These are phyloP conservation scores for Kodamaea kaohsiungensis DNA, from an alignment of 805 yeast genomes.

Conservation along the genomic window DNA sequence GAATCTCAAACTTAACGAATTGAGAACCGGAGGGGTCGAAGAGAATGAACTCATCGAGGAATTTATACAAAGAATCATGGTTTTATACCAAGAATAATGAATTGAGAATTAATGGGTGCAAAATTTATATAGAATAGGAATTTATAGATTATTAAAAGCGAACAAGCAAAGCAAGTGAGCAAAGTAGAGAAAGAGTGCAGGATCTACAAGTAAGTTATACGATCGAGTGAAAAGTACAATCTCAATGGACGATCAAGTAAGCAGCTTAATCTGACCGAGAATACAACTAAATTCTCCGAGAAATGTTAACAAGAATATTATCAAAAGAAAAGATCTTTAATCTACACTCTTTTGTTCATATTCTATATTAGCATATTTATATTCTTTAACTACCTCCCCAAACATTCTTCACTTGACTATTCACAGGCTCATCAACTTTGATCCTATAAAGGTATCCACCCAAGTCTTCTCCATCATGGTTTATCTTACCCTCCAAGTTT, in stretches of 20 bases:
- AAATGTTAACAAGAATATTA: no score
- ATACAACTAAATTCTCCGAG: no score
- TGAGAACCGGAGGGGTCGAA: conserved; percentile 66
- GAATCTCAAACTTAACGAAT: conserved; percentile 56
- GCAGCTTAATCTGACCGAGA: no score
- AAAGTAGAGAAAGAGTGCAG: no score
- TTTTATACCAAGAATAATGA: no score
- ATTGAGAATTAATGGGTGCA: conserved; percentile 17
- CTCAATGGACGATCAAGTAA: no score
- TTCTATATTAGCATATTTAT: background rate
- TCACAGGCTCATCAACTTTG: conserved; percentile 33
- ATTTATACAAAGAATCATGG: conserved; percentile 47
- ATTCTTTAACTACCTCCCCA: conserved; percentile 29
- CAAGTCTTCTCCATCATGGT: conserved; percentile 49
- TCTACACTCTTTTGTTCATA: conserved; percentile 2
- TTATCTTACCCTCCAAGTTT: conserved; percentile 45
- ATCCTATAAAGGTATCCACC: conserved; percentile 64
- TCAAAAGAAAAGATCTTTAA: no score
- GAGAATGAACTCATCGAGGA: conserved; percentile 71
- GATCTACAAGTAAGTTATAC: no score
- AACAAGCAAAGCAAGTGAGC: no score
- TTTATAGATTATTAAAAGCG: conserved; percentile 7
- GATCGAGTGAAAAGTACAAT: no score
- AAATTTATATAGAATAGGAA: background rate
- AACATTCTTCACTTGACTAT: conserved; percentile 24